A percentile compares a stretch with the other conserved stretches of the same genome.
phyloP scores from a whole-genome alignment of 345 rosid species.

The Salix purpurea region DNA sequence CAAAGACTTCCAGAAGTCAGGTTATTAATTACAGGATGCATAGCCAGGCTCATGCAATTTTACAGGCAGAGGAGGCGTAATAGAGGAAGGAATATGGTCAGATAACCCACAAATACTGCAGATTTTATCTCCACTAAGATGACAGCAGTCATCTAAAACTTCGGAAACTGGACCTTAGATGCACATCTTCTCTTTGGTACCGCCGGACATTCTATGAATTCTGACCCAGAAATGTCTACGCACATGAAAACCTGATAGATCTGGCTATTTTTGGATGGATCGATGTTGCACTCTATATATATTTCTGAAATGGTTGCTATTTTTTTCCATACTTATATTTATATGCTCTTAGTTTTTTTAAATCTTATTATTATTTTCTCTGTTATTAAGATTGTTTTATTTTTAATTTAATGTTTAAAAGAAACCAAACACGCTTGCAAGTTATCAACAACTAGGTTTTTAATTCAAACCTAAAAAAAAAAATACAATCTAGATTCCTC shows the following conservation, averaged over 20 bases:
- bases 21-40: not conserved
- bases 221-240: constrained; percentile 61
- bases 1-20: not conserved
- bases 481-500: not conserved
- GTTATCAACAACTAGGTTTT: too few relatives aligned
- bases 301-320: too few relatives aligned
- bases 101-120: not conserved
- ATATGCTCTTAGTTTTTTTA: too few relatives aligned
- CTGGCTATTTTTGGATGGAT: constrained; percentile 42
- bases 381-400: too few relatives aligned
- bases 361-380: too few relatives aligned
- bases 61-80: not conserved
- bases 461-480: too few relatives aligned
- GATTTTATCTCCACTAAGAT: not conserved
- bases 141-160: constrained; percentile 34
- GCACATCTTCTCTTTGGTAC: constrained; percentile 42
- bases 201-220: constrained; percentile 60
- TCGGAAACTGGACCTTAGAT: constrained; percentile 51
- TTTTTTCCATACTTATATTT: too few relatives aligned
- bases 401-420: too few relatives aligned
- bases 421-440: too few relatives aligned
- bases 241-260: constrained; percentile 57
- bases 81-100: not conserved
- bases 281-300: constrained; percentile 63
- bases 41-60: not conserved